phyloP scores from a whole-genome alignment of 1,284 basidiomycete species.

The Cystobasidium slooffiae region DNA sequence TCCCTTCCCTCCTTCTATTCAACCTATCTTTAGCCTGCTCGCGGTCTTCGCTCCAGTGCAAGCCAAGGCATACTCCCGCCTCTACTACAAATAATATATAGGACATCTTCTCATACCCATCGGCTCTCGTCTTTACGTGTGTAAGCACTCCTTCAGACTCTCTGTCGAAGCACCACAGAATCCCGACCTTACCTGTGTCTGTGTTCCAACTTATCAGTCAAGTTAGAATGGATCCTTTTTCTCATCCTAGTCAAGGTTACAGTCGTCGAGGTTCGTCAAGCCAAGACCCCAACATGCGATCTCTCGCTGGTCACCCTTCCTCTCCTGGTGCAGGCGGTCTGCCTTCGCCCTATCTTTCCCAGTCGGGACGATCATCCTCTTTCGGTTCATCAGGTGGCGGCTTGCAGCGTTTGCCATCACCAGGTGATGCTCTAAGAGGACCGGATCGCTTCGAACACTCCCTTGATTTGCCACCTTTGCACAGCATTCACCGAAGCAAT shows the following conservation, averaged over 20 bases:
- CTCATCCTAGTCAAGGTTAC: not conserved
- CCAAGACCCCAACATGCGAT: not conserved
- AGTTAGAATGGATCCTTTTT: slow-evolving; percentile 3
- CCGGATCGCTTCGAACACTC: slow-evolving; percentile 25
- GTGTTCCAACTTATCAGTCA: too few relatives aligned
- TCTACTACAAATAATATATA: too few relatives aligned
- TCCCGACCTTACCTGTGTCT: too few relatives aligned
- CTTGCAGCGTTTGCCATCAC: slow-evolving; percentile 1
- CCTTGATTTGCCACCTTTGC: slow-evolving; percentile 26
- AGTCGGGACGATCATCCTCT: not conserved
- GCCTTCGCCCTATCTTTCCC: not conserved
- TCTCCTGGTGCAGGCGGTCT: not conserved
- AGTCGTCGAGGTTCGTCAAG: not conserved
- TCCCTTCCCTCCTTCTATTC: too few relatives aligned
- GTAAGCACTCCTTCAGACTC: too few relatives aligned
- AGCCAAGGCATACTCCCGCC: too few relatives aligned
- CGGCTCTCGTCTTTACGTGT: too few relatives aligned
- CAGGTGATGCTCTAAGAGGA: slow-evolving; percentile 8
- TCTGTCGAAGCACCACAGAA: too few relatives aligned
- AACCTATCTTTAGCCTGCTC: too few relatives aligned
- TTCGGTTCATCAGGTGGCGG: not conserved
- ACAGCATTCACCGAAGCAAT: slow-evolving; percentile 10
- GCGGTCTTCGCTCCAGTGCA: too few relatives aligned
- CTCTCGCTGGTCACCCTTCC: slow-evolving; percentile 4
- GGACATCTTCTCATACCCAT: too few relatives aligned